Base-by-base conservation (phyloP, 257 asterid genomes). In the Leonotis leonurus region DNA sequence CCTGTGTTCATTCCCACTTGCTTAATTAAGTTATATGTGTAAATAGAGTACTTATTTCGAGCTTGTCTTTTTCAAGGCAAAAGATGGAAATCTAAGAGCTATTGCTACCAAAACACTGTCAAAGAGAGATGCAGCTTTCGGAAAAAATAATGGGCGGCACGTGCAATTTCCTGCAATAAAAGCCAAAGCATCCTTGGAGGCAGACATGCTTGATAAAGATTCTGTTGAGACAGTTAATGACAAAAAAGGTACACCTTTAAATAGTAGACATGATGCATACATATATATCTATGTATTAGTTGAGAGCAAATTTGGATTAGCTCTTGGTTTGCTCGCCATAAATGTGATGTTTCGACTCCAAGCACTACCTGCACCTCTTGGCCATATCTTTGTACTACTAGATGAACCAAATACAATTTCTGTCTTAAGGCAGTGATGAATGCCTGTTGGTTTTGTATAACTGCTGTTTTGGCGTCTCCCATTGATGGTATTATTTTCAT, bases 181-280 rank as follows among this genome's bases (percentile, higher is more conserved):
- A 72, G 71, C 73, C 62, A 82, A 80, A 72, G 49, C 87, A 59
- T 78, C 96, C 25, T 2, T 62, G 58, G 82, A 79, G 74, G 82
- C 78, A 3, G 84, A 77, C 30, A 39, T 77, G 49, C 69, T 80
- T 32, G 74, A 75, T 18, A 81, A 81, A 71, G 87, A 62, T 74
- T 81, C 86, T 44, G 75, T 46, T 29, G 79, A 77, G 30, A 68
- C 72, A 1, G 72, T 56, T 61, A 73, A 74, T 57, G 69, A 64
- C 48, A 61, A 63, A 39, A 60, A 33, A 51, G 95, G 96, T 88
- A 80, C 75, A 48, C 13, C 8, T 63, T 68, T 64, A n/a, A n/a
- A n/a, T n/a, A n/a, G n/a, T n/a, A n/a, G n/a, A n/a, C n/a, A n/a
- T n/a, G n/a, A n/a, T n/a, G n/a, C n/a, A n/a, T n/a, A n/a, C n/a